Base-by-base conservation (phyloP, 352 stramenopile genomes). In the Globisporangium perplexum region DNA sequence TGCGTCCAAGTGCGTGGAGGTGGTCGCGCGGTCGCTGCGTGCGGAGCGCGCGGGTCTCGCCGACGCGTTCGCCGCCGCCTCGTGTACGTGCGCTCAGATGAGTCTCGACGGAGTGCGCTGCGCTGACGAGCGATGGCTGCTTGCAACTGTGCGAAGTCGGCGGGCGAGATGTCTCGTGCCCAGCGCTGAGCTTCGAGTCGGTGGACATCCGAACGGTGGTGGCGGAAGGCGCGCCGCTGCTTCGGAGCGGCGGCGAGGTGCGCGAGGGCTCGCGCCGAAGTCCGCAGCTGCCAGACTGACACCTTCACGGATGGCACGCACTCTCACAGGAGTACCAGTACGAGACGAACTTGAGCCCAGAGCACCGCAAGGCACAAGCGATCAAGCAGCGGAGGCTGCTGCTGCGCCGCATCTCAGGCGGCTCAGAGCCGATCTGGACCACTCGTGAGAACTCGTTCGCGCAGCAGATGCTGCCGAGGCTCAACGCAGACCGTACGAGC, bases 241-340 rank as follows among this genome's bases (percentile, higher is more conserved):
- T 94, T 28, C 73, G 81, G 10, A 92, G 76, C 48, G 84, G 84
- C 23, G 84, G 84, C 26, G 77, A 94, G 61, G 77, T 85, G n/a
- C 18, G 65, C 66, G 10, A 1, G 14, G 10, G 12, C 23, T 45
- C 11, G 12, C 15, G 12, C 3, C 5, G 33, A 1, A 18, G 33
- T 18, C 18, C 1, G 7, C 22, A 45, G n/a, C 39, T 45, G 23
- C 23, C 17, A 36, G 47, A 15, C 28, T 35, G 33, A 42, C 4
- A 14, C 20, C 20, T 2, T n/a, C 10, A 6, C 5, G 20, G 12
- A 22, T 17, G n/a, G 20, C 24, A 7, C 18, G 18, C 3, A 18
- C 35, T 12, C 28, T 41, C 36, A 20, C 47, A 88, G 77, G 84
- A 92, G 57, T 94, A 94, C 51, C 58, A 73, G 49, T 94, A 92